A percentile compares a stretch with the other conserved stretches of the same genome.
Conservation (phyloP, 2,329 filamentous ascomycete species). For the Talaromyces pinophilus region DNA sequence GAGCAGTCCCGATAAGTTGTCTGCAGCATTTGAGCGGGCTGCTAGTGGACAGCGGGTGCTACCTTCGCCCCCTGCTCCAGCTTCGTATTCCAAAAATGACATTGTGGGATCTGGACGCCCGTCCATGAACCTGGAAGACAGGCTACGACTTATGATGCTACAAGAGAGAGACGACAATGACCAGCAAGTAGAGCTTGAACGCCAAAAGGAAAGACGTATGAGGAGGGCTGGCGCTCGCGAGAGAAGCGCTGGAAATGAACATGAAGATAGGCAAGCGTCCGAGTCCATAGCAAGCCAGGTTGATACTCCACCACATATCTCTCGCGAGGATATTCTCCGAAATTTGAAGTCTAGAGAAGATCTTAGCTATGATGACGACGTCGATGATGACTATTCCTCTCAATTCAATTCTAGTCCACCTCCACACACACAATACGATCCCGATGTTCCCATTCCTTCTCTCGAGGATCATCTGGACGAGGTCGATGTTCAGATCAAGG, state of each 20-base stretch:
- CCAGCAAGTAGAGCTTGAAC: constrained; percentile 57
- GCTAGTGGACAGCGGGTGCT: constrained; percentile 64
- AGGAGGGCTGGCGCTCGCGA: constrained; percentile 55
- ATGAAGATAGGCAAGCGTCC: constrained; percentile 25
- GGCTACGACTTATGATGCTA: constrained; percentile 84
- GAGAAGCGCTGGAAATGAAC: constrained; percentile 19
- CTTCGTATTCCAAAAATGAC: constrained; percentile 71
- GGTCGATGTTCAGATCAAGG: constrained; percentile 65
- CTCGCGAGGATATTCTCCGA: constrained; percentile 87
- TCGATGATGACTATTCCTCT: constrained; percentile 65
- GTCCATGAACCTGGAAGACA: constrained; percentile 82
- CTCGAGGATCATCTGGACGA: constrained; percentile 67
- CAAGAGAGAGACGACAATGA: constrained; percentile 64
- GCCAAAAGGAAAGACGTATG: constrained; percentile 69
- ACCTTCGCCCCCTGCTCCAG: constrained; percentile 69
- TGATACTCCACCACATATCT: constrained; percentile 72
- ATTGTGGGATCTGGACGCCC: constrained; percentile 72
- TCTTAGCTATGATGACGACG: constrained; percentile 56
- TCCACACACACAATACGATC: constrained; percentile 68
- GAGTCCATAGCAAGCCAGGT: constrained; percentile 49
- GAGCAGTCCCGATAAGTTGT: constrained; percentile 63
- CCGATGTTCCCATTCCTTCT: constrained; percentile 86
- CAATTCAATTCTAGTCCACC: constrained; percentile 58
- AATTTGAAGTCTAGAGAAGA: constrained; percentile 71
- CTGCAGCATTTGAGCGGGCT: constrained; percentile 71